phyloP scores from a whole-genome alignment of 805 yeast genomes.

The Candida lessepsii region DNA sequence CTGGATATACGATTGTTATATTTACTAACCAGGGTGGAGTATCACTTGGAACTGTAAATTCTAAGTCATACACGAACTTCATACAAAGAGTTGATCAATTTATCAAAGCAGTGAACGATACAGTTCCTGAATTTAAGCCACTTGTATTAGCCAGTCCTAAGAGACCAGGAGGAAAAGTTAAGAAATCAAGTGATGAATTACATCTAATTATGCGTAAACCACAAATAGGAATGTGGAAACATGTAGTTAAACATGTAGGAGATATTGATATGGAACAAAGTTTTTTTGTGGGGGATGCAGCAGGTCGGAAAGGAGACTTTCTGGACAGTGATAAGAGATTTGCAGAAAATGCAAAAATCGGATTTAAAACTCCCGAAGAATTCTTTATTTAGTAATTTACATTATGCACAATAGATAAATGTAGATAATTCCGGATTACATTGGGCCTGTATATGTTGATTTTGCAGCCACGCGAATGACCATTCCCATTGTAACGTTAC shows the following conservation, averaged over 20 bases:
- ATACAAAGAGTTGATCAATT: constrained; percentile 35
- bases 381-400: constrained; percentile 39
- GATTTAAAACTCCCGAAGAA: constrained; percentile 73
- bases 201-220: constrained; percentile 68
- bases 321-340: constrained; percentile 76
- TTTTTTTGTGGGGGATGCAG: constrained; percentile 93
- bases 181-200: constrained; percentile 22
- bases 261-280: constrained; percentile 44
- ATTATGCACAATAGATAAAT: not conserved
- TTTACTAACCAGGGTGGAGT: constrained; percentile 87
- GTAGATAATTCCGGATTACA: not conserved
- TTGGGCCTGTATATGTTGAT: not conserved
- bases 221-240: constrained; percentile 69
- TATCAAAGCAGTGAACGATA: constrained; percentile 31
- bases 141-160: constrained; percentile 66
- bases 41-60: constrained; percentile 29
- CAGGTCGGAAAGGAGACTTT: constrained; percentile 76
- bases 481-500: too few species aligned
- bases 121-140: constrained; percentile 17
- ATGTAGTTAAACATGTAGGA: constrained; percentile 41
- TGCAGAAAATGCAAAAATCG: constrained; percentile 56
- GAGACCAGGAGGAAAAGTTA: constrained; percentile 35
- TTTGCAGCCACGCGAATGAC: constrained; percentile 2
- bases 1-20: constrained; percentile 51
- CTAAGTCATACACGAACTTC: constrained; percentile 42